Base-by-base conservation (phyloP, 2,329 filamentous ascomycete species). In the Botrytis porri region DNA sequence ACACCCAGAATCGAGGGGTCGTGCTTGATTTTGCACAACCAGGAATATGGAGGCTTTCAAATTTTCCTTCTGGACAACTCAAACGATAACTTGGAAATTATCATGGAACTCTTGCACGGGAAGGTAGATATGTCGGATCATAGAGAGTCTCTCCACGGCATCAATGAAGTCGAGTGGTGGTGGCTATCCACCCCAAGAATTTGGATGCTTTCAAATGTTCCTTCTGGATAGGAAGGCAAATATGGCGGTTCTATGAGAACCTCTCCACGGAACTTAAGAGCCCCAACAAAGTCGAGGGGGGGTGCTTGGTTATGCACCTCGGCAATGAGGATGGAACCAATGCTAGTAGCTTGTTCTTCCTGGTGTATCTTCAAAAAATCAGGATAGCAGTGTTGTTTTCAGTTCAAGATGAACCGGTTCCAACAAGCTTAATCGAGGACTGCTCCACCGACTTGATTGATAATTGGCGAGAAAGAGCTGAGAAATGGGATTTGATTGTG, bases 401-500 rank as follows among this genome's bases (percentile, higher is more conserved):
- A 22, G n/a, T 8, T 35, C 20, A 20, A 2, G 12, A 3, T 4
- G 60, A 5, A 62, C 1, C 16, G 7, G 7, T 25, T n/a, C 2
- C 4, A 35, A n/a, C 14, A 41, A 18, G 8, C 25, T 22, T n/a
- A n/a, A 12, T 16, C 22, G 35, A 5, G 12, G 4, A 14, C 2
- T 61, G 12, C 35, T 61, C 12, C 12, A 2, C 14, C 18, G 22
- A 61, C 22, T 61, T 61, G 1, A 25, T 39, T 3, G 59, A 62
- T n/a, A 25, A 4, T 3, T 62, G 25, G 6, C 35, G 16, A 16
- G 60, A n/a, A 37, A 41, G 35, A 10, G 60, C 22, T 41, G 1
- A n/a, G 22, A 41, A 1, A 3, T 20, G 25, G 4, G 0, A 29
- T 12, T 8, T 39, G 1, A 3, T 0, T 39, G 6, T 3, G 3